Percentiles rank a stretch among this genome's conserved stretches.
Evolutionary conservation across 1,139 yeast genomes (phyloP).

Genomic region (Saccharomyces hybrid): DNA sequence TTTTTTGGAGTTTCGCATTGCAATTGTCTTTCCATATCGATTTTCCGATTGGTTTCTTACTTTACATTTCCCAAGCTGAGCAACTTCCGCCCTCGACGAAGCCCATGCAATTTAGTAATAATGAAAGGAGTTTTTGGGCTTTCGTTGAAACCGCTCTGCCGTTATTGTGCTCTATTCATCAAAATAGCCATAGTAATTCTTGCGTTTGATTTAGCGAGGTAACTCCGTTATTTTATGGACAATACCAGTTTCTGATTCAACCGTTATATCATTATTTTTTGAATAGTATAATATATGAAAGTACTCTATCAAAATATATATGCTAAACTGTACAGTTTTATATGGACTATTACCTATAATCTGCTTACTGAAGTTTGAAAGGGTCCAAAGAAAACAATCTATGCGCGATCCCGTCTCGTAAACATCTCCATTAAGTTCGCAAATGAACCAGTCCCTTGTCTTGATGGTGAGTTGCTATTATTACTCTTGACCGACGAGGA

Average conservation of each 20-base stretch:
- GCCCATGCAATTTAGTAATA: too few species aligned
- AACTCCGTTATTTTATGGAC: not conserved
- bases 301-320: not conserved
- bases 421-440: slow-evolving; percentile 16
- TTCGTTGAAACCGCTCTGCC: too few species aligned
- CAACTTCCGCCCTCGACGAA: too few species aligned
- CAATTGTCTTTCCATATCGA: too few species aligned
- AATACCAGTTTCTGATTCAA: not conserved
- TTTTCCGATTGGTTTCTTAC: too few species aligned
- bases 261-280: not conserved
- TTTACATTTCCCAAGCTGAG: too few species aligned
- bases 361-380: not conserved
- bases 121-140: too few species aligned
- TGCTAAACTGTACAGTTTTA: not conserved
- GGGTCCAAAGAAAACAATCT: not conserved
- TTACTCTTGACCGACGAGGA: slow-evolving; percentile 2
- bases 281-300: not conserved
- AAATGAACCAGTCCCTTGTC: slow-evolving; percentile 15
- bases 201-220: not conserved
- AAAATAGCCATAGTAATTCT: too few species aligned
- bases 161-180: too few species aligned
- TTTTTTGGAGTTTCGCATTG: too few species aligned
- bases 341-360: not conserved
- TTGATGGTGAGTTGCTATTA: slow-evolving; percentile 5
- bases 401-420: slow-evolving; percentile 12